Percentiles rank a stretch among this genome's conserved stretches.
phyloP scores from a whole-genome alignment of 768 basidiomycete genomes.

The Pulveroboletus ravenelii region DNA sequence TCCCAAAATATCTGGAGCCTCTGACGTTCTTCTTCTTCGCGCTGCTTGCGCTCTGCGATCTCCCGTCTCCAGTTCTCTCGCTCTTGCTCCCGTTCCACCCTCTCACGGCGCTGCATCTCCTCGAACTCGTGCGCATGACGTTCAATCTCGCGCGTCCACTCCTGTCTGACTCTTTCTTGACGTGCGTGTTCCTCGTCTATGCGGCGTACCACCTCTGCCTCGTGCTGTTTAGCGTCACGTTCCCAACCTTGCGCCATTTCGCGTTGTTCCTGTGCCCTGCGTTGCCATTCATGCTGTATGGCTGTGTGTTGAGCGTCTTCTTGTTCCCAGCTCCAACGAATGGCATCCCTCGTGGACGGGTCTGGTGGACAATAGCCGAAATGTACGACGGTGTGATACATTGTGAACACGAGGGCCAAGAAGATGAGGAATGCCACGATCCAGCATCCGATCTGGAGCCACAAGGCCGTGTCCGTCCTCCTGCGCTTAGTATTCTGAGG shows the following conservation, averaged over 20 bases:
- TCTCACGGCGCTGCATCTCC: slow-evolving; percentile 7
- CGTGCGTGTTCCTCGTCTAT: slow-evolving; percentile 3
- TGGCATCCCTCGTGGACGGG: not conserved
- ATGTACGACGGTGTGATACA: not conserved
- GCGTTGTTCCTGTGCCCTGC: not conserved
- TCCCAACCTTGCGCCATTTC: slow-evolving; percentile 2
- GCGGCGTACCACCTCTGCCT: not conserved
- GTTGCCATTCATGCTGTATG: slow-evolving; percentile 1
- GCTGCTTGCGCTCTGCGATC: slow-evolving; percentile 10
- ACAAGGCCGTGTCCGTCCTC: not conserved
- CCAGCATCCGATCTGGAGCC: not conserved
- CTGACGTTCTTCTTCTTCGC: slow-evolving; percentile 17
- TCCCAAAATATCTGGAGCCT: slow-evolving; percentile 23
- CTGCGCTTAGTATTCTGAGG: too few species aligned
- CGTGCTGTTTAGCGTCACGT: not conserved
- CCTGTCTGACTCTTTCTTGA: not conserved
- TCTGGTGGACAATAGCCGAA: slow-evolving; percentile 4
- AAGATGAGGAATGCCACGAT: not conserved
- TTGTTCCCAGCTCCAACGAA: slow-evolving; percentile 5
- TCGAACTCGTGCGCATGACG: not conserved
- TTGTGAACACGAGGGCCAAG: not conserved
- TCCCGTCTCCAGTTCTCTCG: slow-evolving; percentile 13
- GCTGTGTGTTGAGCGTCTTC: slow-evolving; percentile 1
- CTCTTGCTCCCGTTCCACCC: not conserved
- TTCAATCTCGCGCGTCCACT: slow-evolving; percentile 4